Percentiles rank a stretch among this genome's conserved stretches.
phyloP scores from a whole-genome alignment of 2,329 filamentous ascomycete species.

The Proliferodiscus dingleyae region DNA sequence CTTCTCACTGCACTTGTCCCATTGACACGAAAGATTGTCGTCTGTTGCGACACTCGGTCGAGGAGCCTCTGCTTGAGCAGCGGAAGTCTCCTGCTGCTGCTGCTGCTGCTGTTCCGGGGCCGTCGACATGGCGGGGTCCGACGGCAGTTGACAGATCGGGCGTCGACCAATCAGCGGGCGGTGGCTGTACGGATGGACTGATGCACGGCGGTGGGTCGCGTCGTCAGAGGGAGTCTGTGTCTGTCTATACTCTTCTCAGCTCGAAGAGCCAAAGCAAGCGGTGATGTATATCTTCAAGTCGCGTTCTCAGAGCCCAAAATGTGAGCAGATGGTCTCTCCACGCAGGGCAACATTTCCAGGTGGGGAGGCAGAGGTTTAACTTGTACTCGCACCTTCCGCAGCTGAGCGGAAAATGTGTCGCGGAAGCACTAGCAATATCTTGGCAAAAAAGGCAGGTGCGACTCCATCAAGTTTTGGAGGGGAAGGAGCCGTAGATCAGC shows the following conservation, averaged over 20 bases:
- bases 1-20: conserved; percentile 36
- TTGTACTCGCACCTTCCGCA: conserved; percentile 6
- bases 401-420: conserved; percentile 7
- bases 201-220: neutral
- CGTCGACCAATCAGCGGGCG: conserved; percentile 4
- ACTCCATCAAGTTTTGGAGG: too few relatives aligned
- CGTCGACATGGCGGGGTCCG: conserved; percentile 17
- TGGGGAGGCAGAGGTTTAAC: conserved; percentile 5
- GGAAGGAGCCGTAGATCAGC: neutral
- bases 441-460: neutral
- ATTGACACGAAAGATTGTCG: conserved; percentile 37
- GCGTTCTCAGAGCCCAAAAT: too few relatives aligned
- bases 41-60: conserved; percentile 23
- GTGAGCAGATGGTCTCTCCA: too few relatives aligned
- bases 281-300: too few relatives aligned
- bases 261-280: too few relatives aligned
- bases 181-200: neutral
- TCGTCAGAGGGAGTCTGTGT: neutral
- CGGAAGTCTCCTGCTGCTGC: conserved; percentile 14
- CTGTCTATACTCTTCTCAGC: too few relatives aligned
- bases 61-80: conserved; percentile 16
- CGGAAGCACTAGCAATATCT: conserved; percentile 6
- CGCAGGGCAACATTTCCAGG: too few relatives aligned
- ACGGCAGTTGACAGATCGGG: neutral
- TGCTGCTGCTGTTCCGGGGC: conserved; percentile 17